Evolutionary conservation across 2,329 filamentous ascomycete species (phyloP).

Genomic region (Pseudogymnoascus verrucosus): DNA sequence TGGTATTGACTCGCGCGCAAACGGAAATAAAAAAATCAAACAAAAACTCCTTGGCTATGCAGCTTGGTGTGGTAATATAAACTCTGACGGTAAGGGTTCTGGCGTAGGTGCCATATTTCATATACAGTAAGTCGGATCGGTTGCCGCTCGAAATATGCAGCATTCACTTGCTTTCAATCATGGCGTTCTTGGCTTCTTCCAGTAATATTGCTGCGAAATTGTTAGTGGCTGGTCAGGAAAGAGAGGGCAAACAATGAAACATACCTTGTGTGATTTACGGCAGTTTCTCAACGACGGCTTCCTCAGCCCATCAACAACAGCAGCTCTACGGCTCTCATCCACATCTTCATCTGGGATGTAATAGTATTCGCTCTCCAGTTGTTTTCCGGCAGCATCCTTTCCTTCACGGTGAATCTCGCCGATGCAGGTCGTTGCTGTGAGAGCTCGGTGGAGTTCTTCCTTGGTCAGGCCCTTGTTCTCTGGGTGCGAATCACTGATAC

Average conservation of each 20-base stretch:
- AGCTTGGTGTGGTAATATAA: slow-evolving; percentile 3
- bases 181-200: slow-evolving; percentile 56
- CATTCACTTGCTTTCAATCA: slow-evolving; percentile 27
- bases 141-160: not conserved
- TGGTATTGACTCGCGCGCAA: not conserved
- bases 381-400: slow-evolving; percentile 91
- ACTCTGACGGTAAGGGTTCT: slow-evolving; percentile 6
- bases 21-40: slow-evolving; percentile 4
- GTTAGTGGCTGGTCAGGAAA: not conserved
- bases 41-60: slow-evolving; percentile 3
- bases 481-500: slow-evolving; percentile 19
- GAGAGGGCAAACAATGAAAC: slow-evolving; percentile 22
- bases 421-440: slow-evolving; percentile 69
- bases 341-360: slow-evolving; percentile 83
- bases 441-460: slow-evolving; percentile 58
- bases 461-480: slow-evolving; percentile 43
- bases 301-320: slow-evolving; percentile 76
- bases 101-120: not conserved
- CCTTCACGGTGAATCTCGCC: slow-evolving; percentile 84
- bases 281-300: slow-evolving; percentile 86
- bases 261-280: slow-evolving; percentile 94
- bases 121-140: slow-evolving; percentile 3
- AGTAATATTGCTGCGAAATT: slow-evolving; percentile 56
- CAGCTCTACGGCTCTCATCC: slow-evolving; percentile 68
- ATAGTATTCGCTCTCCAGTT: slow-evolving; percentile 93